Evolutionary conservation across 352 stramenopile species (phyloP).

Genomic region (Globisporangium radiosum): DNA sequence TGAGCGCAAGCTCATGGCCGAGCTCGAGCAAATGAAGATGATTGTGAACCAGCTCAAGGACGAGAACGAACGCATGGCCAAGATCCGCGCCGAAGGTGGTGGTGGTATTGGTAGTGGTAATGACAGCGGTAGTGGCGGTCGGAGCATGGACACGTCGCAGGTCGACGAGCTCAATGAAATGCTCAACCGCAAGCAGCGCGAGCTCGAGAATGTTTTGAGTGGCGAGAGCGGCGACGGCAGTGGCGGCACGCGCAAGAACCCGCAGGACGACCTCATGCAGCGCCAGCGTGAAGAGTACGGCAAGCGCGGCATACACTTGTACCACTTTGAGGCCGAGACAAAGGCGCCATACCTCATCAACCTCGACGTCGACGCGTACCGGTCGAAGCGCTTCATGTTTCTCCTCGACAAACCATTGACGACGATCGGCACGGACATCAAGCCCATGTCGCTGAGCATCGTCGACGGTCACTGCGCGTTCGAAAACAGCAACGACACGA

Average conservation of each 20-base stretch:
- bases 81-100: slow-evolving; percentile 28
- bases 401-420: slow-evolving; percentile 58
- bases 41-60: slow-evolving; percentile 77
- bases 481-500: slow-evolving; percentile 32
- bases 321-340: slow-evolving; percentile 85
- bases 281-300: slow-evolving; percentile 88
- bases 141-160: slow-evolving; percentile 18
- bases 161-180: slow-evolving; percentile 63
- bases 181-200: slow-evolving; percentile 61
- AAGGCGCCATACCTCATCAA: slow-evolving; percentile 89
- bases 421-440: slow-evolving; percentile 80
- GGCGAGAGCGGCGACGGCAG: slow-evolving; percentile 32
- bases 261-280: slow-evolving; percentile 84
- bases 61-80: slow-evolving; percentile 77
- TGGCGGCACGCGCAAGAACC: slow-evolving; percentile 30
- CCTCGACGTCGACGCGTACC: slow-evolving; percentile 91
- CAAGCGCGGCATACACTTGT: slow-evolving; percentile 84
- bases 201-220: slow-evolving; percentile 62
- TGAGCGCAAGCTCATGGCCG: slow-evolving; percentile 91
- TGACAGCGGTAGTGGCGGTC: neutral
- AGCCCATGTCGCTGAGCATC: slow-evolving; percentile 89
- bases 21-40: slow-evolving; percentile 92
- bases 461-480: slow-evolving; percentile 84
- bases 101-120: slow-evolving; percentile 6
- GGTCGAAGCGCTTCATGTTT: slow-evolving; percentile 91